Evolutionary conservation across 306 rosid genomes (phyloP).

Genomic region (Trifolium repens): DNA sequence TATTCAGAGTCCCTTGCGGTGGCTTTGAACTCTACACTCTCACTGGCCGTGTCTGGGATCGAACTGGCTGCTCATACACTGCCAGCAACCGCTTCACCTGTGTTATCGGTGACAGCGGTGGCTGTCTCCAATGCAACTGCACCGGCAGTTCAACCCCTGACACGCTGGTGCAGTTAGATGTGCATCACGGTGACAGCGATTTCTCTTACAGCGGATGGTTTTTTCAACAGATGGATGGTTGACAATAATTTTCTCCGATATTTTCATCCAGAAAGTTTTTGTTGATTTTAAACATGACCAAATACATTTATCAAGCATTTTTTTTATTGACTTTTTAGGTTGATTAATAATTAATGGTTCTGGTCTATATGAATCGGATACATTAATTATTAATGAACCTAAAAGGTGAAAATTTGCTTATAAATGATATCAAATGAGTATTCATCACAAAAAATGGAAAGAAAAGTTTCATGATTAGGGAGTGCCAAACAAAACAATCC

Average conservation of each 20-base stretch:
- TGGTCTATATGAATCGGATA: too few relatives aligned
- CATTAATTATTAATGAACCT: too few relatives aligned
- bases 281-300: neutral
- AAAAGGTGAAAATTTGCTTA: too few relatives aligned
- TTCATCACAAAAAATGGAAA: too few relatives aligned
- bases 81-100: neutral
- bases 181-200: neutral
- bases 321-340: too few relatives aligned
- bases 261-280: too few relatives aligned
- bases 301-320: neutral
- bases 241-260: neutral
- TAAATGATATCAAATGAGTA: too few relatives aligned
- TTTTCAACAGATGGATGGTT: neutral
- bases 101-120: neutral
- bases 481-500: too few relatives aligned
- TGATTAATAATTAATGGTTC: too few relatives aligned
- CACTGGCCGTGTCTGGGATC: too few relatives aligned
- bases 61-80: too few relatives aligned
- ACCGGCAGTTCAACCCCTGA: neutral
- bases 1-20: neutral
- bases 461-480: too few relatives aligned
- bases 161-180: neutral
- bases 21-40: neutral
- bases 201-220: neutral
- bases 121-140: neutral